Evolutionary conservation across 106 monocot species (phyloP).

Genomic region (Dactylorhiza incarnata): DNA sequence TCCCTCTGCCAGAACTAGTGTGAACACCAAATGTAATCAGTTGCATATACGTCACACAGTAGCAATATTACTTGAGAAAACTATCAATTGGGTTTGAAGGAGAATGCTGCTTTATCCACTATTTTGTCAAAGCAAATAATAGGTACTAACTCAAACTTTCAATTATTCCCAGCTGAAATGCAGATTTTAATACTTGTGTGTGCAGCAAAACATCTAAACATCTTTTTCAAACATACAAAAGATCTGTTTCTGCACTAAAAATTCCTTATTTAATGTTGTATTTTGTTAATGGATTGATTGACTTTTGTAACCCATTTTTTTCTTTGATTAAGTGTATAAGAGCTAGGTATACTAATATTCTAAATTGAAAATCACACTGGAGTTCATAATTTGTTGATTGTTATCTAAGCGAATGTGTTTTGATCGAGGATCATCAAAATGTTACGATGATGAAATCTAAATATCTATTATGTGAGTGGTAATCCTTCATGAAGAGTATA

Average conservation of each 20-base stretch:
- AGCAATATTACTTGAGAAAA: not conserved
- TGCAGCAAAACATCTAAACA: not conserved
- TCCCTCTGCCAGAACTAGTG: conserved; percentile 4
- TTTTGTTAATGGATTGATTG: not conserved
- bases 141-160: not conserved
- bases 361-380: not conserved
- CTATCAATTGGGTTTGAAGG: not conserved
- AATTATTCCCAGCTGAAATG: not conserved
- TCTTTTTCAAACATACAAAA: not conserved
- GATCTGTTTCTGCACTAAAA: not conserved
- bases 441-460: no score
- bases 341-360: not conserved
- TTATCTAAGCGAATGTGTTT: no score
- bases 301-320: not conserved
- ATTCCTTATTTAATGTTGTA: not conserved
- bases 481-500: no score
- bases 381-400: no score
- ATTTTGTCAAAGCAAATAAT: not conserved
- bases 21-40: not conserved
- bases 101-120: not conserved
- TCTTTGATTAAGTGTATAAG: not conserved
- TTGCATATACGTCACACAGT: not conserved
- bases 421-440: no score
- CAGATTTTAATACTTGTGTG: not conserved
- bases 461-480: no score